Evolutionary conservation across 495 filamentous ascomycete species (phyloP).

Genomic region (Clohesyomyces aquaticus): DNA sequence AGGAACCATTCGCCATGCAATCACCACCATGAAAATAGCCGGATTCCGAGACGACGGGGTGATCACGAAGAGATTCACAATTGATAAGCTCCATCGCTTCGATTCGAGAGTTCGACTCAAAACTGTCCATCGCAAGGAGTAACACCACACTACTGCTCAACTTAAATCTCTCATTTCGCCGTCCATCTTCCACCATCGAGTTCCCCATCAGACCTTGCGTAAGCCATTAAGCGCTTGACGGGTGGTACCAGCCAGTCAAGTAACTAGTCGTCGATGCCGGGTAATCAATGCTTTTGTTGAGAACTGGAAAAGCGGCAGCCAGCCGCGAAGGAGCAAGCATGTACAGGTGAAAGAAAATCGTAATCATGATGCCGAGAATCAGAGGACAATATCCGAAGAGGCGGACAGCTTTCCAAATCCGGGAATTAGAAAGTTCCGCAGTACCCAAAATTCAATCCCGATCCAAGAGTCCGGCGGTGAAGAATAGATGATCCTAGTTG

Average conservation of each 20-base stretch:
- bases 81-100: constrained; percentile 3
- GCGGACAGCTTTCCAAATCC: constrained; percentile 8
- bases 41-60: background rate
- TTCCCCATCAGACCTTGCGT: constrained; percentile 25
- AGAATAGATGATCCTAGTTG: constrained; percentile 54
- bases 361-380: constrained; percentile 27
- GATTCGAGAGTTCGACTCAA: background rate
- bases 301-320: constrained; percentile 24
- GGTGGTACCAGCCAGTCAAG: constrained; percentile 28
- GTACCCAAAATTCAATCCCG: background rate
- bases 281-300: constrained; percentile 29
- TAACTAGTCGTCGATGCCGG: constrained; percentile 27
- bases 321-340: constrained; percentile 33
- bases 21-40: background rate
- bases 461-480: constrained; percentile 8
- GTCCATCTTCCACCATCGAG: constrained; percentile 23
- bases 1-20: background rate
- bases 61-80: background rate
- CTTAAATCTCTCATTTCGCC: constrained; percentile 21
- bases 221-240: constrained; percentile 29
- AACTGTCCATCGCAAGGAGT: background rate
- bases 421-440: constrained; percentile 2
- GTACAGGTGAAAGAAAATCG: constrained; percentile 35
- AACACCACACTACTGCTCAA: constrained; percentile 16
- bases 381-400: background rate